phyloP scores from a whole-genome alignment of 768 basidiomycete species.

The Boletus subcaerulescens region DNA sequence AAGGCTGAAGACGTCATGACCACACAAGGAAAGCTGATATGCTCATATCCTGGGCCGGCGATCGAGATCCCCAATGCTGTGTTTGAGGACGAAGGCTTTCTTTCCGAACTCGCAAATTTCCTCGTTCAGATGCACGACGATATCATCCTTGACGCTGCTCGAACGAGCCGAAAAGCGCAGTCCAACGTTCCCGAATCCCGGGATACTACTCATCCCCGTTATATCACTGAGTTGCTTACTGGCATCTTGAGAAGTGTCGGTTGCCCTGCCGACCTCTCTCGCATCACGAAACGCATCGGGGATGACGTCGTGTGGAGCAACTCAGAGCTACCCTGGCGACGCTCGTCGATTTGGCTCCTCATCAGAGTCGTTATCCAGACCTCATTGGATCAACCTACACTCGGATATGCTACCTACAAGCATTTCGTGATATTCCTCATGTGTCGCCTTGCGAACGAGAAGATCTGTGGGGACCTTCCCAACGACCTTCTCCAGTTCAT shows the following conservation, averaged over 20 bases:
- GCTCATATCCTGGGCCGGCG: conserved; percentile 47
- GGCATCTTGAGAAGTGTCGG: conserved; percentile 44
- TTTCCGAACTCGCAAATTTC: conserved; percentile 36
- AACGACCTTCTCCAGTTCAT: conserved; percentile 39
- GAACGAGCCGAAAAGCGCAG: conserved; percentile 38
- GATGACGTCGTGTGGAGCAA: conserved; percentile 46
- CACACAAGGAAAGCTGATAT: conserved; percentile 41
- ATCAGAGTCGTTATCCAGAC: conserved; percentile 46
- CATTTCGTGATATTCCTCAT: conserved; percentile 34
- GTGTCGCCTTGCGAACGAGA: conserved; percentile 11
- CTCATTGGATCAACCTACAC: conserved; percentile 21
- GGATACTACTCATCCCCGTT: conserved; percentile 42
- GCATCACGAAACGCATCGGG: conserved; percentile 41
- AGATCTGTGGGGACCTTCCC: not conserved
- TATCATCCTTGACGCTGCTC: conserved; percentile 33
- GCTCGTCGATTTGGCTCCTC: conserved; percentile 50
- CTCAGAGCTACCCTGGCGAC: conserved; percentile 43
- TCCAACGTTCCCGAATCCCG: conserved; percentile 36
- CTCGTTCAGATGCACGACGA: conserved; percentile 32
- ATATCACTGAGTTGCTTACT: conserved; percentile 47
- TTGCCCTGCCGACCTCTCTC: conserved; percentile 24
- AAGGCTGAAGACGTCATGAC: conserved; percentile 34
- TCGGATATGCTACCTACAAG: conserved; percentile 27
- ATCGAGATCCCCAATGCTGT: conserved; percentile 32
- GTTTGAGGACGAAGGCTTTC: conserved; percentile 31